Base-by-base conservation (phyloP, 495 filamentous ascomycete genomes). In the Neurospora sp. region DNA sequence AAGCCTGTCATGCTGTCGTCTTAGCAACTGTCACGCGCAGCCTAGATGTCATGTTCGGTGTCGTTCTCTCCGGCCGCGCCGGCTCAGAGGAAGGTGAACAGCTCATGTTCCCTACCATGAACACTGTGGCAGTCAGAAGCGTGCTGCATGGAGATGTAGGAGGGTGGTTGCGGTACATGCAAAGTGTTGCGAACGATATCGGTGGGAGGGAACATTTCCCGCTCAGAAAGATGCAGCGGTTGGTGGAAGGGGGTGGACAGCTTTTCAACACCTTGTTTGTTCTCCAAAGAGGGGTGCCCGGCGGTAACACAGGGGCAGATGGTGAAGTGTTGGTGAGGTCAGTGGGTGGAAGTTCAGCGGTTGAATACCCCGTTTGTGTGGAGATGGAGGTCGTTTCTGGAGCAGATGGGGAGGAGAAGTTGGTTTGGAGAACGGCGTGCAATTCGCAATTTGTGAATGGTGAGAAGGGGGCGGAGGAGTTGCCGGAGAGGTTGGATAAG, bases 31-130 rank as follows among this genome's bases (percentile, higher is more conserved):
- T 84, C 40, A 81, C 84, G 0, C 79, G 82, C 4, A 85, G 83
- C 0, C 82, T 92, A 1, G 92, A 94, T 70, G 86, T 93, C 16
- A 84, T 86, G 0, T 94, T 92, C 73, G 92, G 92, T 14, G 87
- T 89, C 1, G 90, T 94, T 12, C 82, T 94, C 14, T 91, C 91
- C 4, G 91, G 92, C 18, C 83, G 92, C 38, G 22, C 53, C 2
- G 88, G 91, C 71, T 84, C 83, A 4, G 88, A 89, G 31, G 81
- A 84, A 20, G 84, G 88, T 7, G 83, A 87, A 38, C 78, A 85
- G 20, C 77, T 92, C n/a, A 82, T 92, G 75, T 94, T 94, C 75
- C 92, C 92, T 9, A 89, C 90, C 5, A 94, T 94, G 91, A 94
- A 92, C 75, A 94, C 92, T 0, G 87, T 94, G 0, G 85, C 88